Evolutionary conservation across 2,329 filamentous ascomycete species (phyloP).

Genomic region (Orbilia ellipsospora): DNA sequence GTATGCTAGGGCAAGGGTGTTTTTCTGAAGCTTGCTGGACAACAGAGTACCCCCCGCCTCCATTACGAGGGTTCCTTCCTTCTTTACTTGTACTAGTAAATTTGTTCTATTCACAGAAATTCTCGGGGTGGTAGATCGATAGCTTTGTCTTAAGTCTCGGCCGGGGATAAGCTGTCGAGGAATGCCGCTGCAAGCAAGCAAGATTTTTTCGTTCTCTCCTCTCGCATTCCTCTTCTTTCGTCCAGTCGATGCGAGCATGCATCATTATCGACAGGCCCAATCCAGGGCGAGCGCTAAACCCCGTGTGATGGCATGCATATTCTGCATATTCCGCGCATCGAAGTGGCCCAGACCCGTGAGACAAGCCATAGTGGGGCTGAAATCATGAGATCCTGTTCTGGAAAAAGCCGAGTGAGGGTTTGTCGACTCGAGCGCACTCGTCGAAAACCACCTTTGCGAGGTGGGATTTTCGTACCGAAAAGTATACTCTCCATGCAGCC

Average conservation of each 20-base stretch:
- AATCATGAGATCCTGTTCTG: conserved; percentile 10
- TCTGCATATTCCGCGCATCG: conserved; percentile 18
- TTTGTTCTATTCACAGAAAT: conserved; percentile 29
- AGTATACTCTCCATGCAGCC: neutral
- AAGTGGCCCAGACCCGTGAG: conserved; percentile 21
- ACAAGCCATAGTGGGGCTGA: conserved; percentile 1
- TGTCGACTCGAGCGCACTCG: neutral
- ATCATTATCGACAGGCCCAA: conserved; percentile 41
- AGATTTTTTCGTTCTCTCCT: neutral
- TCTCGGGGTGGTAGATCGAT: neutral
- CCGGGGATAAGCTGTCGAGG: neutral
- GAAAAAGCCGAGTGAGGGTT: neutral
- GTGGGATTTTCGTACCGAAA: neutral
- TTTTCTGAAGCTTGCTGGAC: no score
- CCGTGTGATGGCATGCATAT: conserved; percentile 28
- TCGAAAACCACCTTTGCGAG: neutral
- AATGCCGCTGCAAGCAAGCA: conserved; percentile 25
- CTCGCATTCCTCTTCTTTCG: conserved; percentile 6
- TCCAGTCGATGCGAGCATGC: conserved; percentile 33
- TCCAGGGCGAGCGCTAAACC: conserved; percentile 29
- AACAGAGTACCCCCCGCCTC: no score
- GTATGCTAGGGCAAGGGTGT: no score
- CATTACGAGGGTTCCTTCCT: conserved; percentile 4
- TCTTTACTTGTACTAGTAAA: conserved; percentile 24
- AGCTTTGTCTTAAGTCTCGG: neutral